Conservation (phyloP, 257 asterid species). For the Eustoma russellianum region DNA sequence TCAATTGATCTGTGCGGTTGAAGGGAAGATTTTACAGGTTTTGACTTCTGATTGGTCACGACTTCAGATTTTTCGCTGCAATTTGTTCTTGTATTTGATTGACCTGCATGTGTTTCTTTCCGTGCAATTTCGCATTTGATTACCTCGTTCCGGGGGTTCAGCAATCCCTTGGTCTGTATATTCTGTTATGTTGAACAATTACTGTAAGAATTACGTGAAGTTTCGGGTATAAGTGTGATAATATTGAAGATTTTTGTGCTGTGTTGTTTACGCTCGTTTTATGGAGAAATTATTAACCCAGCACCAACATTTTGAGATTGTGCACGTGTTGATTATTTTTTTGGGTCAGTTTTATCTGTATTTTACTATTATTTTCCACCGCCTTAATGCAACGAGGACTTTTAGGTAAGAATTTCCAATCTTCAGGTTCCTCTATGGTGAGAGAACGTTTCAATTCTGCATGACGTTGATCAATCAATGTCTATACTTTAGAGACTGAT, state of each 20-base stretch:
- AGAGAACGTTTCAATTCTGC: no score
- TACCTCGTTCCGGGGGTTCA: not conserved
- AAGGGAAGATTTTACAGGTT: not conserved
- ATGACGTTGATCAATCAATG: no score
- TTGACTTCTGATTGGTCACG: not conserved
- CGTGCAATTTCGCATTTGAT: not conserved
- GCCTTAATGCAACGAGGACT: no score
- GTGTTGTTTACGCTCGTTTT: not conserved
- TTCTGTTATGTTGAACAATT: not conserved
- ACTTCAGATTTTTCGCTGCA: no score
- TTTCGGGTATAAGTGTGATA: not conserved
- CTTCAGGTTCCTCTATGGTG: no score
- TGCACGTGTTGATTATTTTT: not conserved
- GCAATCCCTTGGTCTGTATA: not conserved
- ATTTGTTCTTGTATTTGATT: not conserved
- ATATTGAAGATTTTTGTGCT: not conserved
- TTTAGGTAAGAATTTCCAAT: no score
- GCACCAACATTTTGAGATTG: not conserved
- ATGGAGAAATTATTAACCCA: no score
- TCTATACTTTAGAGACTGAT: no score
- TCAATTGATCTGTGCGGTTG: conserved; percentile 22
- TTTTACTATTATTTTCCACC: no score
- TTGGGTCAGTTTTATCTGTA: not conserved
- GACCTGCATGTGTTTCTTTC: not conserved
- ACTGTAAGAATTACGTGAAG: not conserved